phyloP scores from a whole-genome alignment of 441 rosid genomes.

The Pelargonium fulgidum region DNA sequence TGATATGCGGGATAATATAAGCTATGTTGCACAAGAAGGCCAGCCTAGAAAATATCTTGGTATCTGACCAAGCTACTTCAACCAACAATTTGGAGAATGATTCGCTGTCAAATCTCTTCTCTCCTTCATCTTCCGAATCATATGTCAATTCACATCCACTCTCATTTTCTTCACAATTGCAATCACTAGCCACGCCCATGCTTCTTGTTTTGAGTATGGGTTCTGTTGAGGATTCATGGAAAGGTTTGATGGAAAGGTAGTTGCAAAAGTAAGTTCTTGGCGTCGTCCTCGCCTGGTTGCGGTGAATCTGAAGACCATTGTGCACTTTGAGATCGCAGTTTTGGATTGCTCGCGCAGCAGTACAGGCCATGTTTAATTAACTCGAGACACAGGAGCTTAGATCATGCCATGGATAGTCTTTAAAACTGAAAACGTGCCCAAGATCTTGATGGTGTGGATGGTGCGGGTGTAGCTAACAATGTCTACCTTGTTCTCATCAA shows the following conservation, averaged over 20 bases:
- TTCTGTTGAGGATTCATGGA: slow-evolving; percentile 35
- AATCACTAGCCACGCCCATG: slow-evolving; percentile 27
- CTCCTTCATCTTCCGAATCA: slow-evolving; percentile 34
- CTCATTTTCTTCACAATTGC: slow-evolving; percentile 22
- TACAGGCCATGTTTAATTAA: no score
- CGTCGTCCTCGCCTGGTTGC: slow-evolving; percentile 6
- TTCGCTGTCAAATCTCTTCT: slow-evolving; percentile 31
- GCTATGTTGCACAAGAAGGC: slow-evolving; percentile 85
- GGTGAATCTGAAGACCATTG: background rate
- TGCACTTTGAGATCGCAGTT: background rate
- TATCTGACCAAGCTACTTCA: slow-evolving; percentile 55
- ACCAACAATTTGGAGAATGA: slow-evolving; percentile 48
- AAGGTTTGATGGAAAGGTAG: slow-evolving; percentile 37
- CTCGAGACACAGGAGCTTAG: no score
- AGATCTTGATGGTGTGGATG: no score
- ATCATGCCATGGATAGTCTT: no score
- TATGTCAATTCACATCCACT: slow-evolving; percentile 45
- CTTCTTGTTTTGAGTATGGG: slow-evolving; percentile 46
- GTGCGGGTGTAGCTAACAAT: no score
- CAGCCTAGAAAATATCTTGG: slow-evolving; percentile 60
- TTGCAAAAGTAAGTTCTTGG: slow-evolving; percentile 54
- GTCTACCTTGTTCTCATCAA: no score
- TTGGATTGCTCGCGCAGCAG: background rate
- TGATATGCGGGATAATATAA: slow-evolving; percentile 59
- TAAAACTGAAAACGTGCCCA: no score